Base-by-base conservation (phyloP, 306 rosid species). In the Fragaria vesca region DNA sequence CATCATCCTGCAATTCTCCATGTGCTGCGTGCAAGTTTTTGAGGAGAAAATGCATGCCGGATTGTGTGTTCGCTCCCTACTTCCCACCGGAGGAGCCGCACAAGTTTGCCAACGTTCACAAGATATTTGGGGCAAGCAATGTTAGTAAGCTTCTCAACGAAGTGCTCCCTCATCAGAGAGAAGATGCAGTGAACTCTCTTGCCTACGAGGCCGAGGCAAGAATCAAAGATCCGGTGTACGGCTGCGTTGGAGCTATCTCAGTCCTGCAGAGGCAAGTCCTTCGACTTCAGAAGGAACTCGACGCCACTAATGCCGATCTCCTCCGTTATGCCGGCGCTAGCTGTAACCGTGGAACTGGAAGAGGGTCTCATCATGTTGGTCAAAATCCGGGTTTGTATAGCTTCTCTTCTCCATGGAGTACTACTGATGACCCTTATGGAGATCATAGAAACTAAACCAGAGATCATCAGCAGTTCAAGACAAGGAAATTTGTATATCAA, bases 161-260 rank as follows among this genome's bases (percentile, higher is more conserved):
- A 70, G 94, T 94, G 8, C 86, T 26, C 15, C 97, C 98, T 0
- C 89, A 90, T 66, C 98, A 90, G 63, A 85, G 98, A 38, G 97
- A 94, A 47, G 98, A 94, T 36, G 89, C 98, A 0, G 94, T 94
- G 42, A 94, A 92, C 72, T 94, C 98, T 42, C 75, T 94, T 18
- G 98, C 98, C 18, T 94, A 94, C 43, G 98, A 94, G 76, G 98
- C 98, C 5, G 98, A 90, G 81, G 98, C 98, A 1, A 77, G 98
- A 72, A 88, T 91, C 46, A 94, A 90, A 58, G 98, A 94, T 70
- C 98, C 98, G 0, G 97, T 94, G 6, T 94, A 94, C 71, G 98
- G 98, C 30, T 94, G 98, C 69, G 97, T 91, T 28, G 98, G 96
- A 4, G 90, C 90, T 47, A 90, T 94, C 72, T 91, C 98, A 5